Conservation (phyloP, 2,329 filamentous ascomycete genomes). For the Trichophyton verrucosum region DNA sequence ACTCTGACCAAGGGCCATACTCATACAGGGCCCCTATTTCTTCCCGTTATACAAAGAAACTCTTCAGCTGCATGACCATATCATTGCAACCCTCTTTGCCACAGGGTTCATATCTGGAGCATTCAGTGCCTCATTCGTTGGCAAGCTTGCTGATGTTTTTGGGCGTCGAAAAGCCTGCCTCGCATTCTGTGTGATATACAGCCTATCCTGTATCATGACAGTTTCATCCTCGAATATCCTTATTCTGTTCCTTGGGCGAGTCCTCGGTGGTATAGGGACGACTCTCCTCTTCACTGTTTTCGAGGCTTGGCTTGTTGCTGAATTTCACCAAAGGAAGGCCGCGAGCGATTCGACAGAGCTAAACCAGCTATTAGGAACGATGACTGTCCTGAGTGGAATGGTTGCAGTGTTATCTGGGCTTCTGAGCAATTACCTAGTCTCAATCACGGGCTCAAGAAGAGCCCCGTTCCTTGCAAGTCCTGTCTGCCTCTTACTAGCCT, state of each 20-base stretch:
- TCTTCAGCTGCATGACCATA: conserved; percentile 8
- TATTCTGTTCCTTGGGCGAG: conserved; percentile 41
- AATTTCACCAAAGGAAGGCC: conserved; percentile 40
- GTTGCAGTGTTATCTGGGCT: conserved; percentile 45
- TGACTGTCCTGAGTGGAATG: conserved; percentile 43
- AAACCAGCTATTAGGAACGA: conserved; percentile 41
- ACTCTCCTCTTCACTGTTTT: conserved; percentile 48
- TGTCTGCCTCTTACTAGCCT: conserved; percentile 10
- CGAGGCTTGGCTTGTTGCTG: conserved; percentile 51
- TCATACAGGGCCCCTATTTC: conserved; percentile 10
- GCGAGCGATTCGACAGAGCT: conserved; percentile 35
- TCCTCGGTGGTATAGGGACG: conserved; percentile 44
- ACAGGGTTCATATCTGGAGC: conserved; percentile 11
- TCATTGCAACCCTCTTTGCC: conserved; percentile 9
- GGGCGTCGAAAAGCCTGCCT: conserved; percentile 9
- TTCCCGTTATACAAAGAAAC: conserved; percentile 12
- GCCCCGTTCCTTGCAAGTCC: conserved; percentile 43
- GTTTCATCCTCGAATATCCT: conserved; percentile 26
- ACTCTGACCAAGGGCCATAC: background rate
- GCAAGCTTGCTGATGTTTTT: conserved; percentile 11
- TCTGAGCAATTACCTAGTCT: conserved; percentile 41
- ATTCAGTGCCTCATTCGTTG: conserved; percentile 11
- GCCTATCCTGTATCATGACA: conserved; percentile 18
- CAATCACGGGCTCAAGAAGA: conserved; percentile 36
- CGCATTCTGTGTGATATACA: conserved; percentile 10